Evolutionary conservation across 148 eudicot genomes (phyloP).

Genomic region (Oxyria digyna): DNA sequence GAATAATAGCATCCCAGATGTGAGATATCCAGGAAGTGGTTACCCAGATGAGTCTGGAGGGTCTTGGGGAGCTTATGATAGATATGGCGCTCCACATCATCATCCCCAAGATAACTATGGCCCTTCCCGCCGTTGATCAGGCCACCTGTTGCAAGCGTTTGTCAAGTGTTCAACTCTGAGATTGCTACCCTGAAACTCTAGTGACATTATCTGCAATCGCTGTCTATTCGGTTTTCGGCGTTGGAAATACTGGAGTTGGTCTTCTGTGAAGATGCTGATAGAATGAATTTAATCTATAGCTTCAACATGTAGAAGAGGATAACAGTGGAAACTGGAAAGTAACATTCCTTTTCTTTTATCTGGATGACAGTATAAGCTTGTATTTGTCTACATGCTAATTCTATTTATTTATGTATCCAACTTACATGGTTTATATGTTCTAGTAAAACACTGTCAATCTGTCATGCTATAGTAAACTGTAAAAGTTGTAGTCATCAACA

Average conservation of each 20-base stretch:
- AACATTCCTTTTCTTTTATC: neutral
- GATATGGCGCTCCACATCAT: slow-evolving; percentile 27
- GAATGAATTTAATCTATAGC: neutral
- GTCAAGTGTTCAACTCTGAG: neutral
- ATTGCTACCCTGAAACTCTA: neutral
- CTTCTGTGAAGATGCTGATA: slow-evolving; percentile 6
- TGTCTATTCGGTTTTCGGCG: neutral
- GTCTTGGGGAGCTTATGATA: slow-evolving; percentile 47
- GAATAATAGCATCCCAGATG: slow-evolving; percentile 44
- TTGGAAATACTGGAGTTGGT: neutral
- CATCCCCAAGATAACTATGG: slow-evolving; percentile 5
- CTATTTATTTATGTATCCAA: neutral
- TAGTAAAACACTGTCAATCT: no score
- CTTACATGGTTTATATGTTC: neutral
- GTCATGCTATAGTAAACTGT: neutral
- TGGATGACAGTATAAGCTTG: neutral
- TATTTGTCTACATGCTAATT: neutral
- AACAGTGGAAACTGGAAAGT: neutral
- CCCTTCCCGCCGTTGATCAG: neutral
- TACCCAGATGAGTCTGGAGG: slow-evolving; percentile 40
- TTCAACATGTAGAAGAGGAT: neutral
- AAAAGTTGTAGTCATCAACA: neutral
- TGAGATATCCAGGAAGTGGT: slow-evolving; percentile 40
- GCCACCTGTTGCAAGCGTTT: neutral
- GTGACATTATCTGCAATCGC: neutral